phyloP scores from a whole-genome alignment of 257 asterid genomes.

The Ballota nigra region DNA sequence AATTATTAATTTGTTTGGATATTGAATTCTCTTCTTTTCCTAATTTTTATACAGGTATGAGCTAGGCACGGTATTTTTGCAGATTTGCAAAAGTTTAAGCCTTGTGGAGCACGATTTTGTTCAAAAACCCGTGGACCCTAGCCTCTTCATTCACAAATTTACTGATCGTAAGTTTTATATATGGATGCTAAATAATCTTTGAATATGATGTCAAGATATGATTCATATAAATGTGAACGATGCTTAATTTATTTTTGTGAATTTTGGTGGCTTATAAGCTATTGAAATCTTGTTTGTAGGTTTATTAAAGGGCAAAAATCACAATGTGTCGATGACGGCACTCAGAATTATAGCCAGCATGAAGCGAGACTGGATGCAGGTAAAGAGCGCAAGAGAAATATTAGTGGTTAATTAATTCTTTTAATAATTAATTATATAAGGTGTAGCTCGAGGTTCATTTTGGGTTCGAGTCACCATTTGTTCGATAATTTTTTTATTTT shows the following conservation, averaged over 20 bases:
- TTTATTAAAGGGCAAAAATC: constrained; percentile 41
- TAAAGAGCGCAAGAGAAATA: constrained; percentile 15
- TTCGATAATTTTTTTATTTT: too few species aligned
- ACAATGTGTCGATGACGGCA: constrained; percentile 38
- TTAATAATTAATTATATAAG: too few species aligned
- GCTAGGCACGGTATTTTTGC: constrained; percentile 85
- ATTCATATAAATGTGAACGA: too few species aligned
- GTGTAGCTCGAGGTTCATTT: too few species aligned
- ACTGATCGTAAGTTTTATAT: constrained; percentile 40
- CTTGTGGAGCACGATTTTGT: constrained; percentile 63
- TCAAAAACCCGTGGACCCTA: constrained; percentile 86
- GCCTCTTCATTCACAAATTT: constrained; percentile 84
- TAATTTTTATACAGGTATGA: constrained; percentile 51
- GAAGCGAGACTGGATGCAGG: constrained; percentile 99
- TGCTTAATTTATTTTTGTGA: neutral
- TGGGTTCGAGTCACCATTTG: too few species aligned
- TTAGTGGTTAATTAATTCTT: neutral
- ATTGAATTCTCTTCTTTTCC: constrained; percentile 2
- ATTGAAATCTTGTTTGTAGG: constrained; percentile 38
- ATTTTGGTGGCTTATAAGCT: constrained; percentile 8
- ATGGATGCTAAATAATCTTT: too few species aligned
- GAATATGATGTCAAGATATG: too few species aligned
- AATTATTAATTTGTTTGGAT: neutral
- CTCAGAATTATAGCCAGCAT: constrained; percentile 64
- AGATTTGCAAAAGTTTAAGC: constrained; percentile 73